Evolutionary conservation across 108 stramenopile genomes (phyloP).

Genomic region (Skeletonema tropicum): DNA sequence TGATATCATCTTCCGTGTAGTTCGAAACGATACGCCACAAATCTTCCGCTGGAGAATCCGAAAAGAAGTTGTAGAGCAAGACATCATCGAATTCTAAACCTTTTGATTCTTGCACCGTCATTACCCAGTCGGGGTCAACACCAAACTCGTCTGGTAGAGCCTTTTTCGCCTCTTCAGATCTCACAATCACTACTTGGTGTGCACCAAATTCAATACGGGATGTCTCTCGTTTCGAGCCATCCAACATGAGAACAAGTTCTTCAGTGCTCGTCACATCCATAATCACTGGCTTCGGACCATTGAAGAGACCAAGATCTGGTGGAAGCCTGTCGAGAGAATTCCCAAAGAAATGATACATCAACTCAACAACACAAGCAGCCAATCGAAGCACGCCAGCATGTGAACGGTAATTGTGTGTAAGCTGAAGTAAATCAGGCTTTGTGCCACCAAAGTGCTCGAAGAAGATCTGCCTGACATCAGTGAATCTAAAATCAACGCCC

Average conservation of each 20-base stretch:
- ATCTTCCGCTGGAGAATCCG: slow-evolving; percentile 37
- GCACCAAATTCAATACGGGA: slow-evolving; percentile 54
- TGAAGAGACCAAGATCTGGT: slow-evolving; percentile 41
- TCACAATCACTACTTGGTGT: slow-evolving; percentile 55
- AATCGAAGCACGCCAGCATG: slow-evolving; percentile 51
- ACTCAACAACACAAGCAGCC: slow-evolving; percentile 48
- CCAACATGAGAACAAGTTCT: slow-evolving; percentile 50
- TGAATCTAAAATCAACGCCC: slow-evolving; percentile 56
- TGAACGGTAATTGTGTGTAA: slow-evolving; percentile 54
- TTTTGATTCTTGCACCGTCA: slow-evolving; percentile 42
- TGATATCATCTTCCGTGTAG: slow-evolving; percentile 36
- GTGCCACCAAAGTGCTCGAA: slow-evolving; percentile 43
- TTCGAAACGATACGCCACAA: slow-evolving; percentile 37
- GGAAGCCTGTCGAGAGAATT: slow-evolving; percentile 34
- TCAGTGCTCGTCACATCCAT: slow-evolving; percentile 32
- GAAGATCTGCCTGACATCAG: slow-evolving; percentile 49
- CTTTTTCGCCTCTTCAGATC: slow-evolving; percentile 48
- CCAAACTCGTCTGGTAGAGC: slow-evolving; percentile 47
- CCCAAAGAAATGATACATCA: slow-evolving; percentile 43
- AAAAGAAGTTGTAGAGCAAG: slow-evolving; percentile 49
- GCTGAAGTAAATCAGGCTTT: slow-evolving; percentile 29
- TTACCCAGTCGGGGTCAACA: slow-evolving; percentile 49
- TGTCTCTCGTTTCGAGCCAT: slow-evolving; percentile 50
- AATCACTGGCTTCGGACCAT: slow-evolving; percentile 39
- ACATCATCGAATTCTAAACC: slow-evolving; percentile 57